Percentiles rank a stretch among this genome's conserved stretches.
Conservation (phyloP, 768 basidiomycete species). For the Dendrothele bispora region DNA sequence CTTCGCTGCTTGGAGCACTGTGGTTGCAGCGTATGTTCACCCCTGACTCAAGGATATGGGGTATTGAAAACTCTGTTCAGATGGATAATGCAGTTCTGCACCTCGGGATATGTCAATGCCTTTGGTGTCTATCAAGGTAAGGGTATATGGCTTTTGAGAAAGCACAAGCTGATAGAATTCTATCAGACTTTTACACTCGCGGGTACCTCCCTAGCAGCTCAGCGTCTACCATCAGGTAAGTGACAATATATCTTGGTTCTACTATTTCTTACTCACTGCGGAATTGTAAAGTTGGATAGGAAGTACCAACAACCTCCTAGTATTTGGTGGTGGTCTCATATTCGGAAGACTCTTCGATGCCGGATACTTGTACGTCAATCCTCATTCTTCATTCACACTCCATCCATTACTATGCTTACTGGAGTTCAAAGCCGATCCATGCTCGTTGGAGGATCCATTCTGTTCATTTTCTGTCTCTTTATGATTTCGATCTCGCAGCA, state of each 20-base stretch:
- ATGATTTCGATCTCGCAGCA: slow-evolving; percentile 34
- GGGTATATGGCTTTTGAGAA: not conserved
- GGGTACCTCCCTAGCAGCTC: slow-evolving; percentile 20
- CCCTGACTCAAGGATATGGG: not conserved
- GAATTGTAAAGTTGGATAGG: slow-evolving; percentile 24
- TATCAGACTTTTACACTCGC: slow-evolving; percentile 18
- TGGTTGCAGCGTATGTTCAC: not conserved
- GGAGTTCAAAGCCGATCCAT: slow-evolving; percentile 25
- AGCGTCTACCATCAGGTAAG: slow-evolving; percentile 19
- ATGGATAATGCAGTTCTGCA: slow-evolving; percentile 20
- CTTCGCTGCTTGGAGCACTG: not conserved
- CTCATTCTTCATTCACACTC: not conserved
- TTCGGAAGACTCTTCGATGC: slow-evolving; percentile 40
- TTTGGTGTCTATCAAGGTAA: slow-evolving; percentile 1
- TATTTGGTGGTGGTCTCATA: slow-evolving; percentile 36
- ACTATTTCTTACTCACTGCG: not conserved
- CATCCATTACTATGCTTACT: not conserved
- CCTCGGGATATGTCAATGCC: not conserved
- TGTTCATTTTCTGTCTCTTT: slow-evolving; percentile 30
- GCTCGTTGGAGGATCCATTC: slow-evolving; percentile 26
- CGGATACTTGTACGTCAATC: slow-evolving; percentile 36
- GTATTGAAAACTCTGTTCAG: not conserved
- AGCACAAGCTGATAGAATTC: not conserved
- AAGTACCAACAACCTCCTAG: slow-evolving; percentile 36
- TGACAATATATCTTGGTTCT: not conserved